Evolutionary conservation across 495 filamentous ascomycete species (phyloP).

Genomic region (Cercophora newfieldiana): DNA sequence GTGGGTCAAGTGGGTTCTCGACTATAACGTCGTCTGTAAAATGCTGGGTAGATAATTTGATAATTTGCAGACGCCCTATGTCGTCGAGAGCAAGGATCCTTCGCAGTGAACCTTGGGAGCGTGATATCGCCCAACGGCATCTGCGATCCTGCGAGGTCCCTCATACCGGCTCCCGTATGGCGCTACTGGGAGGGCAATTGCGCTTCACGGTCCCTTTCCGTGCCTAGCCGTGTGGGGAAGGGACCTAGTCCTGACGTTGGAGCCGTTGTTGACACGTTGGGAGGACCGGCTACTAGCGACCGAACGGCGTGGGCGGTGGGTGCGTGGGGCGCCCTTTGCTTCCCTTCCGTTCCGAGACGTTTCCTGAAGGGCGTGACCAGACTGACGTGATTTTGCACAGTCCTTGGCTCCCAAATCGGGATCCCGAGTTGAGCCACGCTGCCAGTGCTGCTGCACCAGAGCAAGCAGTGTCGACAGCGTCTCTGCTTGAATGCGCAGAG

Average conservation of each 20-base stretch:
- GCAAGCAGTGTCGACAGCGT: conserved; percentile 1
- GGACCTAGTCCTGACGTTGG: not conserved
- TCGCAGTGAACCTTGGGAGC: not conserved
- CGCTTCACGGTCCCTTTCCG: conserved; percentile 6
- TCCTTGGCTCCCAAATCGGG: conserved; percentile 8
- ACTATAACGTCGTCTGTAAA: no score
- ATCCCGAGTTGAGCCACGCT: not conserved
- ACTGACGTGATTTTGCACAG: conserved; percentile 7
- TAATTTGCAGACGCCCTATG: no score
- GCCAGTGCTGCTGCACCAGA: not conserved
- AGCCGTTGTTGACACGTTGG: not conserved
- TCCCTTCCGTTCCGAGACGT: conserved; percentile 1
- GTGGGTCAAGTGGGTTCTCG: not conserved
- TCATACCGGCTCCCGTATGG: not conserved
- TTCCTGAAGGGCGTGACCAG: not conserved
- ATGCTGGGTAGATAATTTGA: no score
- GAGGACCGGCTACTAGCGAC: not conserved
- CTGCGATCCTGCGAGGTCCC: not conserved
- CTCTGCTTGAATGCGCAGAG: not conserved
- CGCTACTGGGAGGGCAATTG: not conserved
- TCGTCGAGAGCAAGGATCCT: conserved; percentile 8
- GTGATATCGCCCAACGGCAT: not conserved
- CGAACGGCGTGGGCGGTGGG: no score
- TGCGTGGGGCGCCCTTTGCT: no score
- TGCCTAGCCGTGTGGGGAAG: conserved; percentile 1